phyloP scores from a whole-genome alignment of 2,329 filamentous ascomycete genomes.

The Cercospora zeina region DNA sequence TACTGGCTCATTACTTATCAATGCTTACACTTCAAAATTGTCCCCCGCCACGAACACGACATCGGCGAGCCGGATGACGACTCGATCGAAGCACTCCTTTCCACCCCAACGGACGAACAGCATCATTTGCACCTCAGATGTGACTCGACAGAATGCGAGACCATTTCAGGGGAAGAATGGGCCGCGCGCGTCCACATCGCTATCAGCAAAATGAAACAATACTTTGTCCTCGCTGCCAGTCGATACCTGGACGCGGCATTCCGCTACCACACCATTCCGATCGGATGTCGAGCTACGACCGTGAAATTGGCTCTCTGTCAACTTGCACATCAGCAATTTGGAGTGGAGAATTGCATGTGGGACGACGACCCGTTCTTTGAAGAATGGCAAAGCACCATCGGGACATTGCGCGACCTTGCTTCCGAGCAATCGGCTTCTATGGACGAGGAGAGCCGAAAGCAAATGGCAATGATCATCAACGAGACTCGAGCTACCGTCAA shows the following conservation, averaged over 20 bases:
- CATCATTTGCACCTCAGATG: background rate
- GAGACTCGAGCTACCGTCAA: background rate
- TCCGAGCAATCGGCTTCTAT: background rate
- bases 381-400: background rate
- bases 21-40: conserved; percentile 7
- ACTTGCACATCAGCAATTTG: conserved; percentile 8
- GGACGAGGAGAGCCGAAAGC: background rate
- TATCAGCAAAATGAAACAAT: background rate
- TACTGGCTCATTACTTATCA: conserved; percentile 4
- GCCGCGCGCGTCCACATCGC: background rate
- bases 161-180: background rate
- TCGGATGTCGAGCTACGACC: background rate
- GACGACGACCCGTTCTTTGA: conserved; percentile 7
- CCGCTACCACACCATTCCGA: conserved; percentile 3
- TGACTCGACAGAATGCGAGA: background rate
- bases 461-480: background rate
- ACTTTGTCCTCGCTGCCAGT: background rate
- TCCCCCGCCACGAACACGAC: conserved; percentile 1
- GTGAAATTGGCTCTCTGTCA: background rate
- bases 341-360: background rate
- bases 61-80: background rate
- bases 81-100: conserved; percentile 4
- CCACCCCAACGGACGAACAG: conserved; percentile 3
- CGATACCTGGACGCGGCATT: background rate
- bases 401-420: background rate